Evolutionary conservation across 2,329 filamentous ascomycete genomes (phyloP), one percentile per base, ranked within the genome.

Genomic region (Fusarium sp.): DNA sequence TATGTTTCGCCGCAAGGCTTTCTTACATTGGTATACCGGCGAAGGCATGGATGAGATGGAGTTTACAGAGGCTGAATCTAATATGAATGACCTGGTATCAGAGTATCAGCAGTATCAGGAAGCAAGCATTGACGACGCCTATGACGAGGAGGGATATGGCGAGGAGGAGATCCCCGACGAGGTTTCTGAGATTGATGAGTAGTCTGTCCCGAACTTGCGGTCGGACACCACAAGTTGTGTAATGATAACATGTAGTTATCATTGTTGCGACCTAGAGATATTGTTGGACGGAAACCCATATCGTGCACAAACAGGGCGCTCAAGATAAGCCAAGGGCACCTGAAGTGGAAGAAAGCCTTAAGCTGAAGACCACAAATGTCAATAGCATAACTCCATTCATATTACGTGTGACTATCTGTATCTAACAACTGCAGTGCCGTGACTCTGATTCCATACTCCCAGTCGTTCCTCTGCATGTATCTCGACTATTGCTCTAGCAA

Each of bases 41-140:
- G 41, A 44, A 44, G 41, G 41, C 41, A 98, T 99, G 96, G 96
- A 99, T 86, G 96, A 98, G 92, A 98, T 98, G 96, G 96, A 99
- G 87, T 99, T 99, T 88, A 98, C 96, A 81, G 96, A 98, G 90
- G 96, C 96, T 78, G 96, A 98, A 91, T 97, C 93, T 86, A 98
- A 98, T 89, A 98, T 99, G 95, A 98, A 98, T 88, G 96, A 99
- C 84, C 88, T 98, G 81, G 94, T 99, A 78, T 97, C 94, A 69
- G 96, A 98, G 85, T 98, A 98, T 88, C 96, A 98, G 90, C 96
- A 98, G 85, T 98, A 98, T 91, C 96, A 98, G 90, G 96, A 98
- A 84, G 95, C 95, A 81, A 92, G 92, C 79, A 90, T 97, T 69
- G 96, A 98, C 85, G 95, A 93, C 77, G 94, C 97, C 22, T 44